Evolutionary conservation across 148 eudicot species (phyloP).

Genomic region (Rhododendron henanense): DNA sequence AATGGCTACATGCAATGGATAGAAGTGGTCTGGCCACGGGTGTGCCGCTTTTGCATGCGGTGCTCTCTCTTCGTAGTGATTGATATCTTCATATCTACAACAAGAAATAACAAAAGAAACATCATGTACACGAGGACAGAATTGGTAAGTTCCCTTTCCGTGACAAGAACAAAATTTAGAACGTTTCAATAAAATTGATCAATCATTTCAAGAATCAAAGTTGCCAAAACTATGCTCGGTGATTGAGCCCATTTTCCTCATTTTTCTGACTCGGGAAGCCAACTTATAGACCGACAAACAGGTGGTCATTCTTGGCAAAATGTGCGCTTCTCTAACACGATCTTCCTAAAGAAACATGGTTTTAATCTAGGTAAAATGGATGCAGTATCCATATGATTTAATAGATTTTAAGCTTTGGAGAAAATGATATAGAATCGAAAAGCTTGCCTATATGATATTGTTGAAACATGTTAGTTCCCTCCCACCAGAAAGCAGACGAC

Average conservation of each 20-base stretch:
- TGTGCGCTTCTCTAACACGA: neutral
- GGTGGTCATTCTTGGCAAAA: neutral
- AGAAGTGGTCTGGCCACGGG: conserved; percentile 75
- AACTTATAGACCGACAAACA: neutral
- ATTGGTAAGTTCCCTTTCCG: neutral
- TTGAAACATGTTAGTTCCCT: neutral
- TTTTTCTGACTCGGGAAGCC: neutral
- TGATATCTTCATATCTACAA: conserved; percentile 60
- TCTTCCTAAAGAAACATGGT: neutral
- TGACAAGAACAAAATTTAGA: neutral
- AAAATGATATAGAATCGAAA: neutral
- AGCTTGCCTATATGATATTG: neutral
- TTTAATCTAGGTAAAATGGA: neutral
- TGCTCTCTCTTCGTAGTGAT: conserved; percentile 51
- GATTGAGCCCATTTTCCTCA: neutral
- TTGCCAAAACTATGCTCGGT: neutral
- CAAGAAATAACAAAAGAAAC: neutral
- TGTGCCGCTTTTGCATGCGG: conserved; percentile 71
- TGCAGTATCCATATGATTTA: neutral
- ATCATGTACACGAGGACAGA: neutral
- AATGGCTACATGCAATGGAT: conserved; percentile 80
- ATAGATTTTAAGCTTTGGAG: neutral
- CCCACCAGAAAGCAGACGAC: neutral
- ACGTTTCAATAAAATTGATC: neutral
- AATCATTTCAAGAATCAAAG: neutral